Evolutionary conservation across 768 basidiomycete genomes (phyloP), one percentile per base, ranked within the genome.

Genomic region (Mycena metata): DNA sequence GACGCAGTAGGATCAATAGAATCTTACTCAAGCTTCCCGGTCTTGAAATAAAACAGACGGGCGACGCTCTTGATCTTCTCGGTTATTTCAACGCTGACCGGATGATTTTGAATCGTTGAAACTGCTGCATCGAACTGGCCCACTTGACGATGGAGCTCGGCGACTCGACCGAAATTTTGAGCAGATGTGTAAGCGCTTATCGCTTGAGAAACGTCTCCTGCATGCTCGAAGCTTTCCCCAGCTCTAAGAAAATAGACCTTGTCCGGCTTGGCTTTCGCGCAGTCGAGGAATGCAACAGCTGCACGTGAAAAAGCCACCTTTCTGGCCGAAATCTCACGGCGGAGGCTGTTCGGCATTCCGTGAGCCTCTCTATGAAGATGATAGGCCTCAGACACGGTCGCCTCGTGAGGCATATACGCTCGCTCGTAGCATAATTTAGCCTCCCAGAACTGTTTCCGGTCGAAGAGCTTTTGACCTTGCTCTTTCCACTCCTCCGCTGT

Each of bases 81-180:
- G 23, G 30, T 36, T 17, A 54, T 45, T 4, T 19, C 50, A 46
- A 46, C 41, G 30, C 39, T n/a, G 11, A 69, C 69, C 10, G 7
- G 17, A 39, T 67, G 47, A n/a, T 47, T 47, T 26, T 56, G 50
- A 15, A 69, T 39, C 7, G 50, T 60, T 1, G 62, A 63, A 17
- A 88, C 77, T 0, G 89, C 89, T 49, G 89, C 82, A 46, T 88
- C 86, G 55, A 90, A 89, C 42, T 74, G 73, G 1, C 83, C 85
- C 0, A 78, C 76, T 56, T 85, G 82, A 21, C 85, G 80, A 66
- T 83, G 90, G 17, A 81, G 77, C 58, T 79, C 77, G 2, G 85
- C 87, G 2, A 87, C 84, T 4, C 75, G 67, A 8, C 78, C 78
- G 63, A 81, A 89, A 57, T 85, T 80, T 33, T 78, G 72, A 3